Evolutionary conservation across 805 yeast species (phyloP).

Genomic region (Wickerhamomyces hampshirensis): DNA sequence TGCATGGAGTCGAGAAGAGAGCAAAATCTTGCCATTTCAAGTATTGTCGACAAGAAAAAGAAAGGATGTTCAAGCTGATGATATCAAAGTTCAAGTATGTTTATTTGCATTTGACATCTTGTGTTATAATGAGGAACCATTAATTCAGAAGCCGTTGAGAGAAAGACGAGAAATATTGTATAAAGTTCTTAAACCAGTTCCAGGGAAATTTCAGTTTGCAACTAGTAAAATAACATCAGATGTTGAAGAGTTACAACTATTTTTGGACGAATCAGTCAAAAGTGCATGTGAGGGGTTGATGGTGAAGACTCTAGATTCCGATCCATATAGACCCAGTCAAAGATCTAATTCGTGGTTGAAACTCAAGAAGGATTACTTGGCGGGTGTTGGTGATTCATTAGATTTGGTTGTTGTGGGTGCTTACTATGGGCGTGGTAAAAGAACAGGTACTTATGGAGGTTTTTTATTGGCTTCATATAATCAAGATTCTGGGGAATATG

Average conservation of each 20-base stretch:
- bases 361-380: constrained; percentile 88
- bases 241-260: constrained; percentile 69
- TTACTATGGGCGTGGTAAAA: constrained; percentile 86
- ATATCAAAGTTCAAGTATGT: constrained; percentile 87
- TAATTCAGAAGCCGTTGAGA: constrained; percentile 59
- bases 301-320: constrained; percentile 85
- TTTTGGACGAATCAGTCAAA: constrained; percentile 83
- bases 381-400: constrained; percentile 93
- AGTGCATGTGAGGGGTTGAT: constrained; percentile 93
- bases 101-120: constrained; percentile 87
- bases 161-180: constrained; percentile 65
- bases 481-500: constrained; percentile 86
- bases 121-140: constrained; percentile 65
- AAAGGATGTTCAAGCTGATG: constrained; percentile 83
- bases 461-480: constrained; percentile 88
- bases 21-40: constrained; percentile 91
- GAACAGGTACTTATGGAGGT: constrained; percentile 95
- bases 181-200: constrained; percentile 51
- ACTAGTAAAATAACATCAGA: constrained; percentile 65
- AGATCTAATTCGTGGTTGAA: constrained; percentile 95
- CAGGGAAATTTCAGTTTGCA: constrained; percentile 82
- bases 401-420: constrained; percentile 95
- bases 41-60: constrained; percentile 89
- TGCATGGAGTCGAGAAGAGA: constrained; percentile 81
- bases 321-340: constrained; percentile 91